Conservation (phyloP, 139 green algal genomes). For the Ettlia oleoabundans region DNA sequence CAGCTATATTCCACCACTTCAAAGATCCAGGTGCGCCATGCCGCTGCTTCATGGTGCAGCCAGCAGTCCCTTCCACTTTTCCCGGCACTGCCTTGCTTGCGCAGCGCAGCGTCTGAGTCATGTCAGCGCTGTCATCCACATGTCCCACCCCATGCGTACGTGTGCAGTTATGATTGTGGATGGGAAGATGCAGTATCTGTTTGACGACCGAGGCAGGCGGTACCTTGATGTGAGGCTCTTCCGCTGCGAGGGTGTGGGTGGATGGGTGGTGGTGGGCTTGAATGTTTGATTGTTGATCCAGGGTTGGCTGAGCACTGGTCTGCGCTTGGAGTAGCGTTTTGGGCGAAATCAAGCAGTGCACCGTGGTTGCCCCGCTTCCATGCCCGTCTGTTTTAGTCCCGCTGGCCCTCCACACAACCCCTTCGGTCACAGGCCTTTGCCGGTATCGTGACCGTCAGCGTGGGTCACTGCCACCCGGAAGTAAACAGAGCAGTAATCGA, state of each 20-base stretch:
- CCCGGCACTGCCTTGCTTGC: no score
- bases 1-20: constrained; percentile 55
- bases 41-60: neutral
- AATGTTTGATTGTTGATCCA: no score
- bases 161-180: constrained; percentile 94
- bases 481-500: constrained; percentile 57
- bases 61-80: neutral
- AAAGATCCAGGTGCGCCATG: constrained; percentile 40
- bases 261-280: no score
- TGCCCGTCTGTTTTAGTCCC: neutral
- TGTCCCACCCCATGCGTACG: no score
- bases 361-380: no score
- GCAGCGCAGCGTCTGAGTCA: neutral
- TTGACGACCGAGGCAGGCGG: constrained; percentile 88
- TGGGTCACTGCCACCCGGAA: constrained; percentile 86
- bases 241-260: neutral
- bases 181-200: constrained; percentile 98
- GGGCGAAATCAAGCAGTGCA: no score
- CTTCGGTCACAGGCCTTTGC: constrained; percentile 82
- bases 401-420: neutral
- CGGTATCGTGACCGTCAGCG: constrained; percentile 96
- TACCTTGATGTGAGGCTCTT: constrained; percentile 88
- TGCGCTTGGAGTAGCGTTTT: no score
- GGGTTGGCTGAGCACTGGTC: no score
- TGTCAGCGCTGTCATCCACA: constrained; percentile 58